Evolutionary conservation across 139 green algal species (phyloP), one percentile per base, ranked within the genome.

Genomic region (Spirogloea muscicola): DNA sequence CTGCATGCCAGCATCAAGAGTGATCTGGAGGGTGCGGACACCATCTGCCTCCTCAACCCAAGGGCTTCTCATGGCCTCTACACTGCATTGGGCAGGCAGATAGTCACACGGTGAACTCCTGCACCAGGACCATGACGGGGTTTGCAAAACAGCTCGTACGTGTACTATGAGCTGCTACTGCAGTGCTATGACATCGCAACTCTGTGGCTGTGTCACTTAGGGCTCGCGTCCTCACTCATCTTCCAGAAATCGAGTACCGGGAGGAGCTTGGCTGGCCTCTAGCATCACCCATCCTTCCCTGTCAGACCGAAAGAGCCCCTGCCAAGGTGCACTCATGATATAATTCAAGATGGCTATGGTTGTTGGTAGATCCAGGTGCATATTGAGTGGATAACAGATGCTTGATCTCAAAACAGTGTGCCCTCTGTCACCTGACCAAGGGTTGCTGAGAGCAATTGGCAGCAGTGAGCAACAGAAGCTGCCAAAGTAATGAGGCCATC

Each of bases 51-150:
- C 5, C 3, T 21, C 25, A 6, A 33, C 3, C 16, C 31, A 31
- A 5, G 63, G 63, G 5, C 39, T 72, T 16, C 49, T 29, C 63
- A 72, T 72, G n/a, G 63, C 63, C 18, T 72, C 63, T 4, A 63
- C n/a, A 5, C 63, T 72, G 63, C 31, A 25, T 21, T 21, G 57
- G 57, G 18, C 27, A 13, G 13, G 18, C 13, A 18, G 13, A 18
- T 18, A 18, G 57, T 65, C 18, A 65, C 13, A 13, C 57, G 18
- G 13, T 65, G 29, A 55, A 21, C 29, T 36, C 13, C 29, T 65
- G 13, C 13, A 16, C 13, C 57, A 36, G 29, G 57, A 65, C 27
- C 13, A 36, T 21, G 16, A 41, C 57, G 29, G 27, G 16, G 29
- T 18, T 55, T 13, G 27, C 13, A 13, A 65, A 55, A 41, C 13